These are phyloP conservation scores for Septoria petroselini DNA, from an alignment of 2,329 filamentous ascomycete species.

Conservation along the genomic window DNA sequence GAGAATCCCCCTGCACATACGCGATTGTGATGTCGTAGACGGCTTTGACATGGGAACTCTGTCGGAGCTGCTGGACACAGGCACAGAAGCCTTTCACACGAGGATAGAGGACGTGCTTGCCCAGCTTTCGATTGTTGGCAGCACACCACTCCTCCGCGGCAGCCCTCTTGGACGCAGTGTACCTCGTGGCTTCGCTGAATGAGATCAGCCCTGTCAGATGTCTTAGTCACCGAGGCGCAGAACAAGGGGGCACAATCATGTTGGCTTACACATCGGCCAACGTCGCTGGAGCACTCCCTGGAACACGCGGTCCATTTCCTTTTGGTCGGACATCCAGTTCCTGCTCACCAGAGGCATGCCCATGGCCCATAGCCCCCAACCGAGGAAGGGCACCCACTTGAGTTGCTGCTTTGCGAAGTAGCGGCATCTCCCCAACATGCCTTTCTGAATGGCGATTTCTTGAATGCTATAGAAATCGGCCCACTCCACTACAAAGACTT, in stretches of 20 bases:
- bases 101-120: constrained; percentile 58
- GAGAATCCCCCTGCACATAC: constrained; percentile 32
- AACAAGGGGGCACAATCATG: not conserved
- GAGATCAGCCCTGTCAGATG: constrained; percentile 57
- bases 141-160: constrained; percentile 55
- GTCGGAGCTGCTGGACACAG: constrained; percentile 54
- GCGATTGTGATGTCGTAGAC: constrained; percentile 43
- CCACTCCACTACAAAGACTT: constrained; percentile 50
- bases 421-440: constrained; percentile 60
- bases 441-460: constrained; percentile 51
- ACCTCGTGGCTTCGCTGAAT: constrained; percentile 63
- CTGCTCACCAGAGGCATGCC: constrained; percentile 62
- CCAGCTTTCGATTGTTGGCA: constrained; percentile 50
- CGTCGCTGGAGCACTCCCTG: constrained; percentile 50
- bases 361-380: constrained; percentile 64
- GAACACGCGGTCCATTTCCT: constrained; percentile 58
- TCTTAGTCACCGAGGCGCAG: not conserved
- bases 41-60: constrained; percentile 36
- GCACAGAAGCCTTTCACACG: constrained; percentile 61
- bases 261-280: constrained; percentile 57
- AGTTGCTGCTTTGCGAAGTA: constrained; percentile 63
- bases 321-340: constrained; percentile 57
- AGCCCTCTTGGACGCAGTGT: constrained; percentile 52
- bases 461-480: constrained; percentile 65
- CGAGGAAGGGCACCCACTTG: constrained; percentile 58